Evolutionary conservation across 2,329 filamentous ascomycete species (phyloP).

Genomic region (Neophaeococcomyces mojaviensis): DNA sequence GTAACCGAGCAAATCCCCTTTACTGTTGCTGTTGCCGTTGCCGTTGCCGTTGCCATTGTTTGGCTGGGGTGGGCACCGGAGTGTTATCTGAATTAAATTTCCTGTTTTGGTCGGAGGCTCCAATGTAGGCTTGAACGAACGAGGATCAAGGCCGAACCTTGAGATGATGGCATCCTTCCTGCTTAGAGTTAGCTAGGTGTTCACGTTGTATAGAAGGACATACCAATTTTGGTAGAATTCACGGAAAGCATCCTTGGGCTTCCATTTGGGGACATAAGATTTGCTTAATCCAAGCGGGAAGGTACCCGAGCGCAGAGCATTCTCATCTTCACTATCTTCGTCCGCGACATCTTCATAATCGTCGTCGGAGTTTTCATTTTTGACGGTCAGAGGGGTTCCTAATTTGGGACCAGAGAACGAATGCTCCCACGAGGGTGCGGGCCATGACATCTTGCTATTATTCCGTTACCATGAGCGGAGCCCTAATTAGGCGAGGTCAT

Average conservation of each 20-base stretch:
- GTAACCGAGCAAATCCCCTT: constrained; percentile 17
- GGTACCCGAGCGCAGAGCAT: no score
- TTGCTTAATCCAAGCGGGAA: constrained; percentile 5
- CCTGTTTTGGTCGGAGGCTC: constrained; percentile 6
- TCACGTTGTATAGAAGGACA: neutral
- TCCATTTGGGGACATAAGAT: constrained; percentile 11
- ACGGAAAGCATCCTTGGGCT: constrained; percentile 14
- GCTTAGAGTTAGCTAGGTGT: neutral
- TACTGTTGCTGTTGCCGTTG: neutral
- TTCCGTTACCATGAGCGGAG: no score
- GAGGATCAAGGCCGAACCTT: constrained; percentile 9
- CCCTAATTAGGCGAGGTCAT: no score
- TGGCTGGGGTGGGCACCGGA: neutral
- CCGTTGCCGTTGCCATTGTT: neutral
- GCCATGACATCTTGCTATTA: no score
- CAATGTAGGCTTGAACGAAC: constrained; percentile 6
- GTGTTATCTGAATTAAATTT: constrained; percentile 10
- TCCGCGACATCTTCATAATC: no score
- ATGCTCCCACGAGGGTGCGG: no score
- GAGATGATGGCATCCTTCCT: constrained; percentile 18
- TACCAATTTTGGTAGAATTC: constrained; percentile 21
- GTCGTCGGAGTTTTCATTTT: no score
- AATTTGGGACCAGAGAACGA: no score
- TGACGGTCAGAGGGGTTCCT: no score
- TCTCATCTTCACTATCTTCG: no score